Evolutionary conservation across 2,329 filamentous ascomycete genomes (phyloP).

Genomic region (Neonectria magnoliae): DNA sequence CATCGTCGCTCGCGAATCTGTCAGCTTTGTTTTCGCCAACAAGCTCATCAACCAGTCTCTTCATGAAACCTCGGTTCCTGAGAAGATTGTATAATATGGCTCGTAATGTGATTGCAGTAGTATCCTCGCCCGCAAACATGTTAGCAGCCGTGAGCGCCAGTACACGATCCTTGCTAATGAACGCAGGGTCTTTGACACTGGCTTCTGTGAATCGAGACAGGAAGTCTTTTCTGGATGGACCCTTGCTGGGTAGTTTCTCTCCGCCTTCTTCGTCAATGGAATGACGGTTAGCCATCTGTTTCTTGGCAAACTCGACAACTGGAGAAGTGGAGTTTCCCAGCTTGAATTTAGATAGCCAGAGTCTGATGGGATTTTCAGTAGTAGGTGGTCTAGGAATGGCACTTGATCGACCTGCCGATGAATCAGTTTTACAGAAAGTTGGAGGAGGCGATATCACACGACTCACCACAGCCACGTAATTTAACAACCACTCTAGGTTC

Average conservation of each 20-base stretch:
- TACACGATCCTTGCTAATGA: slow-evolving; percentile 23
- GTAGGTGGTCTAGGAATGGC: slow-evolving; percentile 5
- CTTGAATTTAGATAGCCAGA: slow-evolving; percentile 8
- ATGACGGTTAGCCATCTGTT: slow-evolving; percentile 13
- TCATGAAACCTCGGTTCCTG: slow-evolving; percentile 47
- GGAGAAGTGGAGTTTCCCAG: slow-evolving; percentile 18
- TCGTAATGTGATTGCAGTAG: slow-evolving; percentile 27
- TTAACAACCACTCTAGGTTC: slow-evolving; percentile 29
- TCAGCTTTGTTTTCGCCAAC: slow-evolving; percentile 65
- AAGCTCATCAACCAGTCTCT: slow-evolving; percentile 67
- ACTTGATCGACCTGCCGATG: slow-evolving; percentile 9
- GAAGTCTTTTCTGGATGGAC: slow-evolving; percentile 19
- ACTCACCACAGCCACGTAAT: slow-evolving; percentile 27
- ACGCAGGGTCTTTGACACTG: slow-evolving; percentile 19
- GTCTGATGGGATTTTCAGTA: slow-evolving; percentile 13
- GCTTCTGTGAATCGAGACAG: slow-evolving; percentile 27
- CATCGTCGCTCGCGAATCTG: slow-evolving; percentile 57
- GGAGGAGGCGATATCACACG: rapidly evolving
- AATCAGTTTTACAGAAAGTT: background rate
- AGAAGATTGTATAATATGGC: slow-evolving; percentile 29
- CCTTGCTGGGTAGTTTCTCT: background rate
- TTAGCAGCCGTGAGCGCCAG: slow-evolving; percentile 27
- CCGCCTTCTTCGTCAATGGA: background rate
- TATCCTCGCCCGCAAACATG: slow-evolving; percentile 35
- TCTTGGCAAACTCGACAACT: slow-evolving; percentile 14